These are phyloP conservation scores for Penicillium sp. DNA, from an alignment of 2,329 filamentous ascomycete species.

Conservation along the genomic window DNA sequence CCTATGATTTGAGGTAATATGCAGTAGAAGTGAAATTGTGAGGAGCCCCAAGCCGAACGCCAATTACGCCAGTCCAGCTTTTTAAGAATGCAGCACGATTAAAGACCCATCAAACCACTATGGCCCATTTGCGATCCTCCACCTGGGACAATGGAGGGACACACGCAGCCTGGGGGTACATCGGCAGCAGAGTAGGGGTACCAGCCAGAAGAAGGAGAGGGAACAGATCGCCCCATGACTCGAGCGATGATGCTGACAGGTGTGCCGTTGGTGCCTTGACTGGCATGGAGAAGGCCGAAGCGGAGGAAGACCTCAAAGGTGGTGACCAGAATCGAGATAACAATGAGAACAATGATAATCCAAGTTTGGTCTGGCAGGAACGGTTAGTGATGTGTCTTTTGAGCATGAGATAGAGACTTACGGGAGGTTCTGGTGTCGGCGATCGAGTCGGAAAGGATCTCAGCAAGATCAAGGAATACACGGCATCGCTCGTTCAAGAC, in stretches of 20 bases:
- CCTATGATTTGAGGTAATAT: not conserved
- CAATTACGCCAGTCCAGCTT: not conserved
- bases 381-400: not conserved
- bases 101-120: constrained; percentile 11
- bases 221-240: constrained; percentile 20
- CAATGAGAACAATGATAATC: constrained; percentile 95
- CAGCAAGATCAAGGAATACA: constrained; percentile 93
- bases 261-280: constrained; percentile 21
- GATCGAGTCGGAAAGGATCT: constrained; percentile 90
- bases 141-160: constrained; percentile 18
- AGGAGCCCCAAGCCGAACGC: not conserved
- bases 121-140: constrained; percentile 11
- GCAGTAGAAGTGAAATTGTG: not conserved
- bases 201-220: constrained; percentile 18
- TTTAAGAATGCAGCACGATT: not conserved
- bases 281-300: constrained; percentile 68
- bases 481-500: constrained; percentile 96
- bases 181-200: constrained; percentile 9
- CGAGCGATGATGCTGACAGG: constrained; percentile 21
- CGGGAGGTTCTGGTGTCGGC: constrained; percentile 92
- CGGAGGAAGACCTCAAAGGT: constrained; percentile 84
- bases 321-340: constrained; percentile 88
- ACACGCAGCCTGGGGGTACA: constrained; percentile 24
- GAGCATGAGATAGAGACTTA: constrained; percentile 28
- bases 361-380: constrained; percentile 72